Evolutionary conservation across 805 yeast genomes (phyloP), one percentile per base, ranked within the genome.

Genomic region (Debaryomyces maramus): DNA sequence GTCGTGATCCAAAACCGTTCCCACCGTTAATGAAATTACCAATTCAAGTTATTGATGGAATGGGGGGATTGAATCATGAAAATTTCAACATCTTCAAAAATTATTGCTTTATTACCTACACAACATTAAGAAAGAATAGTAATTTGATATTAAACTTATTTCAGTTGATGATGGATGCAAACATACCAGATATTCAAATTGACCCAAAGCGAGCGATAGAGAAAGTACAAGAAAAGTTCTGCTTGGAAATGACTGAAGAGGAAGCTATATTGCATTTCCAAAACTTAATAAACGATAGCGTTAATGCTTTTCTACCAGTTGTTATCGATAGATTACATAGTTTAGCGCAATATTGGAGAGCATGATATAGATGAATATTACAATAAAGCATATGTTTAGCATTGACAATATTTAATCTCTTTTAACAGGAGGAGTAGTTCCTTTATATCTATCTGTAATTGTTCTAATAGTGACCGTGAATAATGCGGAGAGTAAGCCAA

Each of bases 21-120:
- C 98, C 99, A 10, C 99, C 99, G 1, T 73, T 91, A 65, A 93
- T 93, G 97, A 93, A 93, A 56, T 68, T 93, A 27, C 99, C 99
- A 0, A 93, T 93, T 30, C 99, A 93, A 62, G 85, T 93, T 13
- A 86, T 93, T 30, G 99, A 93, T 49, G 98, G 97, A 0, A 93
- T 93, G 88, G 99, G 99, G 2, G 99, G 98, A 1, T 76, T 88
- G 36, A 75, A 77, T 46, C 88, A 91, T 36, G 85, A 84, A 31
- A 90, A 91, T 59, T 93, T 87, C 61, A 81, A 82, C 47, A 79
- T 85, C 46, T 93, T 93, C 65, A 78, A 95, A 53, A 87, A 88
- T 60, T 90, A 90, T 63, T 93, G 99, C 56, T 93, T 90, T 65
- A 91, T 93, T 14, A 88, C 97, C 0, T 93, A 88, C 58, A 86